phyloP scores from a whole-genome alignment of 495 filamentous ascomycete species.

The Eremomyces bilateralis region DNA sequence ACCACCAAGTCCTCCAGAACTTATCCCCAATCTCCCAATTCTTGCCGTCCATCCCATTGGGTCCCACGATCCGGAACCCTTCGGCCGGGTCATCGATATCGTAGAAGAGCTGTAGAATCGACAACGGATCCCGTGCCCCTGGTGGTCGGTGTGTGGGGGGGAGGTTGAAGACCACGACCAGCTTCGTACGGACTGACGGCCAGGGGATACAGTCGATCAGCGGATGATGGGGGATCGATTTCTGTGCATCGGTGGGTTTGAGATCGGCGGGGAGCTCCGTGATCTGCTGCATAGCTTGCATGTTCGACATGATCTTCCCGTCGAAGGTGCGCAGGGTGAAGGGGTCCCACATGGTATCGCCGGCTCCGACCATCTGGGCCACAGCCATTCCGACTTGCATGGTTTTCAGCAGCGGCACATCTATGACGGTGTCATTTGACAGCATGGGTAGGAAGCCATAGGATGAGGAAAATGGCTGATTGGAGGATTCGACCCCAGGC shows the following conservation, averaged over 20 bases:
- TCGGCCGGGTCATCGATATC: constrained; percentile 28
- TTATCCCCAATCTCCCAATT: constrained; percentile 27
- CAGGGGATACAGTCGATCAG: constrained; percentile 28
- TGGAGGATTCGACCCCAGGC: background rate
- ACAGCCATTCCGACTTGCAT: constrained; percentile 6
- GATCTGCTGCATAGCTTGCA: constrained; percentile 4
- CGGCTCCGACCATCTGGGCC: constrained; percentile 6
- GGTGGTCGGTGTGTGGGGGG: constrained; percentile 20
- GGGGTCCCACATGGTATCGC: constrained; percentile 6
- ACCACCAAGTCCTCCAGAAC: constrained; percentile 30
- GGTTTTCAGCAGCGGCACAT: constrained; percentile 5
- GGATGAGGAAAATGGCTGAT: background rate
- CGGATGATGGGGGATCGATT: constrained; percentile 26
- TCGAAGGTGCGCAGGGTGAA: constrained; percentile 8
- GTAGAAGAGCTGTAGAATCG: constrained; percentile 20
- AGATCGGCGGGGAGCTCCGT: constrained; percentile 7
- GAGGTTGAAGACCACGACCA: constrained; percentile 22
- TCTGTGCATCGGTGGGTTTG: constrained; percentile 9
- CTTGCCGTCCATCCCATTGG: constrained; percentile 18
- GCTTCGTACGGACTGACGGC: constrained; percentile 24
- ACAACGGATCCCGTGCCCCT: constrained; percentile 19
- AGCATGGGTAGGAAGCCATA: constrained; percentile 2
- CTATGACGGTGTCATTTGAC: constrained; percentile 4
- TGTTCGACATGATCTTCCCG: no score
- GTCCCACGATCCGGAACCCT: constrained; percentile 20